Evolutionary conservation across 2,329 filamentous ascomycete species (phyloP), one percentile per base, ranked within the genome.

Genomic region (Myriangium duriaei): DNA sequence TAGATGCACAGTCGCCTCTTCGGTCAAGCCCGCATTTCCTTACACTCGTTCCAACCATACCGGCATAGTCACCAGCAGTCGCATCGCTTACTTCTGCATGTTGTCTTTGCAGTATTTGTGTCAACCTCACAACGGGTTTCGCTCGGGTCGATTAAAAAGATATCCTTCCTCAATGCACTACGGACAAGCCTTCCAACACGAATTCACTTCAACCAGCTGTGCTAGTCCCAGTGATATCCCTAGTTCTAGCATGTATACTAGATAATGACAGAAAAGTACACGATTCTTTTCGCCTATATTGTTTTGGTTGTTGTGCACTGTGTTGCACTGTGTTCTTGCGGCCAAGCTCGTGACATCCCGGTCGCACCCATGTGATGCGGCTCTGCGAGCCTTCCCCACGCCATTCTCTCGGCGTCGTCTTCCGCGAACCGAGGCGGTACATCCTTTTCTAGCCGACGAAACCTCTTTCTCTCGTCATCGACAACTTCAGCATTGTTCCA

Each of bases 191-290:
- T 15, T 11, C 17, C n/a, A 29, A 11, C 21, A 26, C 32, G 19
- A 13, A 34, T 37, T 21, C 30, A 37, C 40, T 42, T 42, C 40
- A 14, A 28, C 18, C 18, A 30, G 36, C 40, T 42, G 30, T 38
- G 34, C 32, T 24, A 32, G 30, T 30, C 30, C 18, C 18, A 32
- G 36, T 32, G 30, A 39, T 42, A 32, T 34, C 40, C 21, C 40
- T 42, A 39, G 28, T 21, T 11, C 38, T 38, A 38, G 32, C 32
- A 42, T 42, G 40, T 42, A 42, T 42, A 42, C 37, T 34, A 42
- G 40, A 42, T 42, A 42, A 39, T 39, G 36, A 39, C 36, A 30
- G 29, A 39, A 39, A 39, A 39, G 36, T 39, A 32, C n/a, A 29
- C 21, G 21, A 26, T 26, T 26, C 21, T 26, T 26, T n/a, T 26